Conservation (phyloP, 2,329 filamentous ascomycete genomes). For the Colletotrichum viniferum region DNA sequence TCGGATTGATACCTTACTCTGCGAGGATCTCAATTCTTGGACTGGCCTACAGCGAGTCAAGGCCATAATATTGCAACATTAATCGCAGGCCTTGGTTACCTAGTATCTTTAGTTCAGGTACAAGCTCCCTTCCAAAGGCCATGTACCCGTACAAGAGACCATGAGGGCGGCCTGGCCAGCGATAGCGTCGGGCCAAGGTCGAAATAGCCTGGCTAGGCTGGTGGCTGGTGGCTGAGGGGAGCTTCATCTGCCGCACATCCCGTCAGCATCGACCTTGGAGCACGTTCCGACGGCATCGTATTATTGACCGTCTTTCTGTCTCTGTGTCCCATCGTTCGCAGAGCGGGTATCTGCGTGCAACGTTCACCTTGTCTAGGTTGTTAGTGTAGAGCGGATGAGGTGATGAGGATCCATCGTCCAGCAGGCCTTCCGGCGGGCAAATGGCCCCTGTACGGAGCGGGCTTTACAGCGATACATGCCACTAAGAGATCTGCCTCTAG, state of each 20-base stretch:
- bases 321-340: neutral
- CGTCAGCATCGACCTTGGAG: neutral
- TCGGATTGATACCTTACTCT: neutral
- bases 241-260: neutral
- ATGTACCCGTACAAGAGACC: neutral
- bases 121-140: neutral
- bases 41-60: neutral
- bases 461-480: neutral
- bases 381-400: neutral
- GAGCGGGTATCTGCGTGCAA: neutral
- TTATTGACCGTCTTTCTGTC: neutral
- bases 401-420: neutral
- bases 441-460: neutral
- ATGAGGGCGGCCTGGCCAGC: neutral
- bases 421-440: neutral
- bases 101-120: neutral
- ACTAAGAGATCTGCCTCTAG: slow-evolving; percentile 16
- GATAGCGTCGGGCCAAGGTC: neutral
- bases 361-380: neutral
- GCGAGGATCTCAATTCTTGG: neutral
- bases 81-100: neutral
- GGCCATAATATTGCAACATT: neutral
- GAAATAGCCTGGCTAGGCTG: neutral
- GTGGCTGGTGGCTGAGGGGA: neutral
- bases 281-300: neutral